Evolutionary conservation across 2,329 filamentous ascomycete species (phyloP), one percentile per base, ranked within the genome.

Genomic region (Paracamarosporium sp.): DNA sequence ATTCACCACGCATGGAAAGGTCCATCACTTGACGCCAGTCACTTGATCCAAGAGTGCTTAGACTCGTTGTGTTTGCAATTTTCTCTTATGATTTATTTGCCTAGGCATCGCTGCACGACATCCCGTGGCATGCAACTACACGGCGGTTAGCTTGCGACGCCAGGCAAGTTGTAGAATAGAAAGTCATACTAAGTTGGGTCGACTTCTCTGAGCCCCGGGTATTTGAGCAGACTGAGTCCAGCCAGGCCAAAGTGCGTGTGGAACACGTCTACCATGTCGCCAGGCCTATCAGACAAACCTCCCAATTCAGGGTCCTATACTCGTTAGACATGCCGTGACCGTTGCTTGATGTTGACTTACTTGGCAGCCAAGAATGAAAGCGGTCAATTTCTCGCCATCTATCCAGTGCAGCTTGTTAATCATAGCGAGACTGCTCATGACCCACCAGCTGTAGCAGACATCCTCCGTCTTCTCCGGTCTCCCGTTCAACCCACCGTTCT

Each of bases 401-500:
- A 99, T 96, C 95, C 95, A 99, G 75, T 97, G 91, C 52, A 93
- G 84, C 54, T 89, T 88, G 53, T 85, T 88, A 65, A 99, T 91
- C 84, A 98, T 97, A 44, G 90, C 89, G 65, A 99, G 80, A 74
- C 93, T 97, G 72, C 91, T 94, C 71, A 94, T 81, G 43, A 98
- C 95, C 95, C 95, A 99, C 95, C 95, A 99, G 75, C 92, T 97
- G 79, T 99, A 99, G 80, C 95, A 99, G 13, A 97, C 94, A 75
- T 99, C 95, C 74, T 97, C 94, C 61, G 91, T 81, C 81, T 99
- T 99, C 79, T 98, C 95, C 0, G 95, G 95, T 47, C 95, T 86
- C 2, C 95, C 95, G 74, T 99, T 99, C 50, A 99, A 81, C 0
- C 95, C 95, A 28, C 95, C 95, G 46, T 89, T 89, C 9, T 91